These are phyloP conservation scores for Aphanomyces stellatus DNA, from an alignment of 352 stramenopile genomes.

Conservation along the genomic window DNA sequence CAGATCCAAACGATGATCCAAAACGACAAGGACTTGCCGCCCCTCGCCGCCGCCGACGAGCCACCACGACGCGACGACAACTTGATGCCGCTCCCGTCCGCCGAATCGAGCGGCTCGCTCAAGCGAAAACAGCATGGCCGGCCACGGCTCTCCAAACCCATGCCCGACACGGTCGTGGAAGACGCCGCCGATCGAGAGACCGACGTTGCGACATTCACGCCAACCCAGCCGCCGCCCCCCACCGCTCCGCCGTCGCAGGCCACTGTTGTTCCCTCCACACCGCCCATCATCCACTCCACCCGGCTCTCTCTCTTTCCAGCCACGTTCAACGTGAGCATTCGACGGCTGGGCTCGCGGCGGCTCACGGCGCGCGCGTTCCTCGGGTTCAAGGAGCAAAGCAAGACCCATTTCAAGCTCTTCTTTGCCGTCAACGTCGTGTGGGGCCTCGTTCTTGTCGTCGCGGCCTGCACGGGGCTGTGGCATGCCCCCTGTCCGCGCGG, in stretches of 20 bases:
- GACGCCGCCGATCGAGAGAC: no score
- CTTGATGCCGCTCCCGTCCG: no score
- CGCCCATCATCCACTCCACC: not conserved
- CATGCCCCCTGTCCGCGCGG: not conserved
- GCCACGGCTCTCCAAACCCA: no score
- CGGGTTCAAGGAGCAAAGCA: not conserved
- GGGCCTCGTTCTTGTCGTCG: conserved; percentile 1
- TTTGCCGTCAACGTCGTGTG: conserved; percentile 10
- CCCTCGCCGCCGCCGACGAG: not conserved
- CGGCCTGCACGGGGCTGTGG: not conserved
- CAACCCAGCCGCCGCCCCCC: not conserved
- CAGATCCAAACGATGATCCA: not conserved
- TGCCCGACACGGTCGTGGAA: no score
- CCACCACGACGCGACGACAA: no score
- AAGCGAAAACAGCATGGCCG: no score
- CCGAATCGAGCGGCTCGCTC: not conserved
- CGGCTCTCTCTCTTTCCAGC: not conserved
- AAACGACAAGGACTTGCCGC: not conserved
- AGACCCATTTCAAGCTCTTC: not conserved
- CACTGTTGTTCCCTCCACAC: no score
- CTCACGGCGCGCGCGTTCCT: not conserved
- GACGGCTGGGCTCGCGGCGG: not conserved
- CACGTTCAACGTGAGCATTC: not conserved
- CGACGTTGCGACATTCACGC: no score
- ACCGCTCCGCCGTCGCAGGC: not conserved